Conservation (phyloP, 2,329 filamentous ascomycete species). For the Diaporthe vaccinii region DNA sequence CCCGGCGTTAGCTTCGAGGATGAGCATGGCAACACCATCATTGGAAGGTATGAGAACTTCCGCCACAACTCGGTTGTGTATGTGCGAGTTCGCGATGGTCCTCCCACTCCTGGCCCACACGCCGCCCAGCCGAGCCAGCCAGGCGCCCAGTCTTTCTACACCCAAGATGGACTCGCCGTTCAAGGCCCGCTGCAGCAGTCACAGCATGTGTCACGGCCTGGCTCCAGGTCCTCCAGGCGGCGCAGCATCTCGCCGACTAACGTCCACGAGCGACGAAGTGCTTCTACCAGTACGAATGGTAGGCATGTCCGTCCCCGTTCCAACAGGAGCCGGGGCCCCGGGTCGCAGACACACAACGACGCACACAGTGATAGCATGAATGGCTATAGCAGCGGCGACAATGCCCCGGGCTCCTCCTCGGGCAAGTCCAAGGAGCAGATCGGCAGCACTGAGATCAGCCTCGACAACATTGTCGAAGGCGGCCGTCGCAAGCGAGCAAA, state of each 20-base stretch:
- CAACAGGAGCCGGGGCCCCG: conserved; percentile 73
- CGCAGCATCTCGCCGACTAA: conserved; percentile 83
- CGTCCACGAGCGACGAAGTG: conserved; percentile 80
- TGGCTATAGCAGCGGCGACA: conserved; percentile 90
- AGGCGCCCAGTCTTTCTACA: conserved; percentile 67
- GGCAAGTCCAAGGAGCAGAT: conserved; percentile 87
- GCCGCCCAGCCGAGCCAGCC: conserved; percentile 68
- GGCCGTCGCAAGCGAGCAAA: conserved; percentile 95
- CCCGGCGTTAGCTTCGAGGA: conserved; percentile 97
- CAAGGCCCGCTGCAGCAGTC: conserved; percentile 65
- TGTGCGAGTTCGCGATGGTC: conserved; percentile 83
- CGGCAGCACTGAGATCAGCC: conserved; percentile 95
- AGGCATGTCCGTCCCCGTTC: conserved; percentile 80
- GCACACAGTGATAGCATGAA: conserved; percentile 74
- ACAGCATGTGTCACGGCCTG: conserved; percentile 75
- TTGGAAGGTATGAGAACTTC: conserved; percentile 97
- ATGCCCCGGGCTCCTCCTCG: conserved; percentile 80
- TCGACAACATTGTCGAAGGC: conserved; percentile 98
- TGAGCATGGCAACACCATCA: conserved; percentile 87
- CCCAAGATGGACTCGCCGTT: conserved; percentile 64
- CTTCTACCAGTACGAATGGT: conserved; percentile 72
- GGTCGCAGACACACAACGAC: conserved; percentile 67
- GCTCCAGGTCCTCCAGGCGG: conserved; percentile 78
- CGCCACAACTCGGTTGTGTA: conserved; percentile 92
- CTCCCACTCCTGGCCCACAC: conserved; percentile 60